Conservation (phyloP, 2,329 filamentous ascomycete genomes). For the Endocalyx cinctus region DNA sequence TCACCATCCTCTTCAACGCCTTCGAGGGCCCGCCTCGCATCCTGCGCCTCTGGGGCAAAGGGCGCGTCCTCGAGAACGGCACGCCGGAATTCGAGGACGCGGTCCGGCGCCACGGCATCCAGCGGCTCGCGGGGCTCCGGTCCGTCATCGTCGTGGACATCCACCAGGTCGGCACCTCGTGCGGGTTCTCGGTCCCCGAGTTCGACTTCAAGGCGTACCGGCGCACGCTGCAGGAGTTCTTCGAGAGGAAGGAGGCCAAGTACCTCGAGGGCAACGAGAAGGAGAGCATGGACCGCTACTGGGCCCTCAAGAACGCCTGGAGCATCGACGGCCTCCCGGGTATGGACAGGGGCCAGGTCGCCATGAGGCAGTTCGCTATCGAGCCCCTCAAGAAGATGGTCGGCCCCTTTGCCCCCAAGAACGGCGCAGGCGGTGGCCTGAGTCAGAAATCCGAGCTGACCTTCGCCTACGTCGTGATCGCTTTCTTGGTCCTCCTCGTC, state of each 20-base stretch:
- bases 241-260: slow-evolving; percentile 26
- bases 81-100: slow-evolving; percentile 28
- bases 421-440: slow-evolving; percentile 5
- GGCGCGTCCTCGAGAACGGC: slow-evolving; percentile 31
- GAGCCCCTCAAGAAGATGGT: slow-evolving; percentile 36
- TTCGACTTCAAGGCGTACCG: slow-evolving; percentile 35
- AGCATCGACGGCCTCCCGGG: slow-evolving; percentile 36
- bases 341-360: slow-evolving; percentile 27
- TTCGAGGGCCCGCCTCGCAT: slow-evolving; percentile 36
- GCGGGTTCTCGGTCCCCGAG: slow-evolving; percentile 35
- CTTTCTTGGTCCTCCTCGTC: slow-evolving; percentile 11
- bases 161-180: slow-evolving; percentile 35
- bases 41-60: slow-evolving; percentile 33
- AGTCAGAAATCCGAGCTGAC: slow-evolving; percentile 1
- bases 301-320: slow-evolving; percentile 35
- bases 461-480: slow-evolving; percentile 12
- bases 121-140: slow-evolving; percentile 24
- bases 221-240: slow-evolving; percentile 28
- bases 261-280: slow-evolving; percentile 28
- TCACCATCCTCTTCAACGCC: slow-evolving; percentile 66
- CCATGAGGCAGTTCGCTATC: slow-evolving; percentile 25
- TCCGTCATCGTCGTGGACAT: slow-evolving; percentile 34
- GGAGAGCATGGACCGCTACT: slow-evolving; percentile 35
- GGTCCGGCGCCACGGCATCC: slow-evolving; percentile 23
- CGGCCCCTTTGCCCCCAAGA: slow-evolving; percentile 27